Conservation (phyloP, 257 asterid species). For the Capsicum chinense region DNA sequence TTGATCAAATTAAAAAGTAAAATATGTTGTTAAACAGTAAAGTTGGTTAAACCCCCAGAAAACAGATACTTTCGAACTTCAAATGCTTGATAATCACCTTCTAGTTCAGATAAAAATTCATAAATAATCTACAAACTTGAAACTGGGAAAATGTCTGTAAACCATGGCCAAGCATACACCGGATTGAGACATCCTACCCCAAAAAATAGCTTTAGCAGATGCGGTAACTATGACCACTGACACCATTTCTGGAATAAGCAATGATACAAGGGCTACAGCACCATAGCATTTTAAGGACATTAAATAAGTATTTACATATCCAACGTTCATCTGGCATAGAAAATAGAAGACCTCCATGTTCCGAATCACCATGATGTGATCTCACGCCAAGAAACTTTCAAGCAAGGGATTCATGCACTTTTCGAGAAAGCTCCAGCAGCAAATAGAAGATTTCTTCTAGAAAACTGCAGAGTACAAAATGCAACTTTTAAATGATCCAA, state of each 20-base stretch:
- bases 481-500: not conserved
- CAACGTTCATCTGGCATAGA: not conserved
- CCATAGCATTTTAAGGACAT: not conserved
- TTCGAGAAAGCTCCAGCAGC: conserved; percentile 66
- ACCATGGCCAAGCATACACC: not conserved
- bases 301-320: not conserved
- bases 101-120: not conserved
- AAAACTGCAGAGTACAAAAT: conserved; percentile 46
- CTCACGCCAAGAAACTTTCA: not conserved
- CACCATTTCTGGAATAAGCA: not conserved
- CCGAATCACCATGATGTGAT: not conserved
- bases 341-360: not conserved
- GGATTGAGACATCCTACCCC: not conserved
- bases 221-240: not conserved
- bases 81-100: not conserved
- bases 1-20: not conserved
- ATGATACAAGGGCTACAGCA: not conserved
- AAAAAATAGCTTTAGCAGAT: not conserved
- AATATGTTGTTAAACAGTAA: not conserved
- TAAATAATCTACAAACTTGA: not conserved
- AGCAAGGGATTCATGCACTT: conserved; percentile 33
- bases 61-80: not conserved
- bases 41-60: not conserved
- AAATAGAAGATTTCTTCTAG: conserved; percentile 66
- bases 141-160: not conserved